Base-by-base conservation (phyloP, 768 basidiomycete species). In the Leccinum aurantiacum region DNA sequence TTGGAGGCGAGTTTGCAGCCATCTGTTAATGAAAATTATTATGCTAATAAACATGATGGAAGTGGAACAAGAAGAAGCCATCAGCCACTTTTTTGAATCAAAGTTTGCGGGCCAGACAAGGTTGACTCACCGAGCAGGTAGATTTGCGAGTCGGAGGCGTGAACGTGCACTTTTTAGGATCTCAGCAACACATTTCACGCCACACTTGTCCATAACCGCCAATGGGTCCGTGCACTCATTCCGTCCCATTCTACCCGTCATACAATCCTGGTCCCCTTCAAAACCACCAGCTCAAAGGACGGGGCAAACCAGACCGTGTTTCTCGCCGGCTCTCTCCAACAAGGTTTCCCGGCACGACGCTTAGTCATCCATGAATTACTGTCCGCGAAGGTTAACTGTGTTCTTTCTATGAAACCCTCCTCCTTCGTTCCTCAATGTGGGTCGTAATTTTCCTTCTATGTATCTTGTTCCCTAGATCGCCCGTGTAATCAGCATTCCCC, bases 51-150 rank as follows among this genome's bases (percentile, higher is more conserved):
- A 53, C 67, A 60, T 67, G 64, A 41, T 69, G 67, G 59, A 49
- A 49, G 54, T 57, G 24, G 48, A 49, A 56, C 50, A 56, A 65
- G 55, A 56, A 65, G 59, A 61, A 65, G 54, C 46, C 51, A 56
- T 64, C 54, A 65, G 63, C 63, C 63, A 65, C 58, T 57, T 54
- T 54, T 61, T 71, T 71, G 67, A 70, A 70, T 67, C 74, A 76
- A 79, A 82, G 81, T 86, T 72, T 72, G 64, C 59, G 59, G 53
- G 65, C 56, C 59, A 77, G 80, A 83, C 78, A 85, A 84, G 84
- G 84, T 87, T 86, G 84, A 80, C 86, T 84, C 79, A 86, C 85
- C 84, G 83, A 82, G 77, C 75, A 79, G 78, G 78, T 72, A 80
- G 77, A 81, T 78, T 83, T 82, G 82, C 81, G 84, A 65, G 80